Base-by-base conservation (phyloP, 2,329 filamentous ascomycete genomes). In the Penicillium expansum region DNA sequence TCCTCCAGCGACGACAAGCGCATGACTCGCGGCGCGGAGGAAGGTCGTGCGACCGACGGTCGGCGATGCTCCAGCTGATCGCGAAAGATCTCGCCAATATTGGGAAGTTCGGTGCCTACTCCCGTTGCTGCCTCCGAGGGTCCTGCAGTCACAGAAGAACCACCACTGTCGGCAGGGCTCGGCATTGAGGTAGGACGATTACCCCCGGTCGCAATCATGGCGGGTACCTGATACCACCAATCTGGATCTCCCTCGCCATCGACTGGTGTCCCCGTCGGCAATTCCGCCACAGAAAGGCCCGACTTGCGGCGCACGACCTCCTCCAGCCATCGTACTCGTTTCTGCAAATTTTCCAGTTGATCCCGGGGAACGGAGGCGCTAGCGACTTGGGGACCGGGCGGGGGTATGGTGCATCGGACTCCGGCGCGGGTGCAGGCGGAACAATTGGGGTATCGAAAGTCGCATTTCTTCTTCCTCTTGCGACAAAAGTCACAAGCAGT, bases 391-490 rank as follows among this genome's bases (percentile, higher is more conserved):
- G 72, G 70, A 5, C 73, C 72, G 10, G 71, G 72, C 1, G 73
- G 71, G 18, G 73, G 71, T 27, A 75, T 71, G 32, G 73, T 75
- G 55, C 73, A 75, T 44, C 73, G 72, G 24, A 75, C 72, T n/a
- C 73, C 72, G 37, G 72, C 72, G 45, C 73, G 71, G 14, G 71
- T 72, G 52, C 73, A 75, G 18, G 72, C 73, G 29, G 71, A 74
- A 52, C 73, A 75, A 57, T 75, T 75, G 30, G 73, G 73, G 48
- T 75, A 75, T 41, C 71, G 71, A 49, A 75, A 75, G 57, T 75
- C 73, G 58, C 73, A 75, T 68, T 75, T 75, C 62, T 75, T 75
- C 62, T 75, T 75, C 8, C 73, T 63, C 55, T 73, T 75, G 55
- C 73, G 70, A 67, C 73, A 75, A 47, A 75, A 75, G 42, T 75